Conservation (phyloP, 169 alveolate species). For the Condylostoma magnum region DNA sequence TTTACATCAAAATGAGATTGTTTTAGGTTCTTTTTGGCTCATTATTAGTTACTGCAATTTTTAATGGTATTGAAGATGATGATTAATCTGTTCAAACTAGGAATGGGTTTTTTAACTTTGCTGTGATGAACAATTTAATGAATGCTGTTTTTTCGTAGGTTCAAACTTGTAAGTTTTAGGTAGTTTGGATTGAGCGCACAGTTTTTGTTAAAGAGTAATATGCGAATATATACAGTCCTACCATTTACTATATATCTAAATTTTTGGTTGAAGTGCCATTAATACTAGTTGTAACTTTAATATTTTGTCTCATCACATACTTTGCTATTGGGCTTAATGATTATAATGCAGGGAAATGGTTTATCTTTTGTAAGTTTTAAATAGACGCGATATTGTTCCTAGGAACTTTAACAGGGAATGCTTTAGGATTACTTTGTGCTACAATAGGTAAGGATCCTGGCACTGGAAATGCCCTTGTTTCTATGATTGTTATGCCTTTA, state of each 20-base stretch:
- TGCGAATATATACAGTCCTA: background rate
- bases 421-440: no score
- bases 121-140: constrained; percentile 24
- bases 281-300: constrained; percentile 26
- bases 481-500: background rate
- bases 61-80: constrained; percentile 2
- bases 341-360: background rate
- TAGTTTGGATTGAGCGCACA: constrained; percentile 6
- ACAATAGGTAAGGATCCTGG: background rate
- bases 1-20: constrained; percentile 20
- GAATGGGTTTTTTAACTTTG: constrained; percentile 46
- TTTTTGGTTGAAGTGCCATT: constrained; percentile 25
- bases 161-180: background rate
- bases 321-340: constrained; percentile 9
- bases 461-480: background rate
- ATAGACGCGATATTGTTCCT: background rate
- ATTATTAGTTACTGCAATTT: constrained; percentile 27
- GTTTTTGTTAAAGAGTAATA: constrained; percentile 24
- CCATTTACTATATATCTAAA: background rate
- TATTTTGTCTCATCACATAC: background rate
- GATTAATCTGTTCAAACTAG: constrained; percentile 4
- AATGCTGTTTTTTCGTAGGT: constrained; percentile 15
- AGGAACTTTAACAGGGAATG: background rate
- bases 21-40: constrained; percentile 21
- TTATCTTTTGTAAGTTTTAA: background rate